Conservation (phyloP, 257 asterid species). For the Perilla frutescens region DNA sequence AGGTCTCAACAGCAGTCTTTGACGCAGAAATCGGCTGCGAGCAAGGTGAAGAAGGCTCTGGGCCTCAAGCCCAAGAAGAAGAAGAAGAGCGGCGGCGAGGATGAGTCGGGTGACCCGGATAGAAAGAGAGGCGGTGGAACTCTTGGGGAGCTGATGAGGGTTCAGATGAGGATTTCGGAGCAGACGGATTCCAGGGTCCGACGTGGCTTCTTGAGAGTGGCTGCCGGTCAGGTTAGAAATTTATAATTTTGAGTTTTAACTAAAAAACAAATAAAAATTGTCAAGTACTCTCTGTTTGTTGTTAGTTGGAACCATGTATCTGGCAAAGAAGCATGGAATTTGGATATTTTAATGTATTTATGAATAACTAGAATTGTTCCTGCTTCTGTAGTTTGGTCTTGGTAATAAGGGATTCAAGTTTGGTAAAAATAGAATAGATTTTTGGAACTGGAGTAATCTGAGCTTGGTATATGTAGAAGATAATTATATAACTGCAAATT, state of each 20-base stretch:
- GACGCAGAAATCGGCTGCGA: conserved; percentile 54
- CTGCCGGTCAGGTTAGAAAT: conserved; percentile 78
- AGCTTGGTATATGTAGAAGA: background rate
- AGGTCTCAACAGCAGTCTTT: conserved; percentile 45
- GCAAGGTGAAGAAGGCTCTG: conserved; percentile 79
- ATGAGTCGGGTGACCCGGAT: conserved; percentile 38
- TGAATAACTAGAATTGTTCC: background rate
- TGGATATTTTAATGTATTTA: background rate
- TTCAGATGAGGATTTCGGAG: conserved; percentile 88
- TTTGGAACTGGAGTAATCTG: background rate
- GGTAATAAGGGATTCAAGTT: background rate
- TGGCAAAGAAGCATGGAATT: background rate
- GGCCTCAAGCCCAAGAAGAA: conserved; percentile 69
- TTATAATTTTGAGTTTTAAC: background rate
- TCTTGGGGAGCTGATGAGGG: conserved; percentile 76
- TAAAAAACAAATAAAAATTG: background rate
- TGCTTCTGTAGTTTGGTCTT: background rate
- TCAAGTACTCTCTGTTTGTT: background rate
- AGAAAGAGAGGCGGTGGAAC: conserved; percentile 41
- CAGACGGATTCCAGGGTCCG: conserved; percentile 83
- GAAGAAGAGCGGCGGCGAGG: conserved; percentile 36
- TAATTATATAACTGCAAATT: background rate
- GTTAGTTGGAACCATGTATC: conserved; percentile 1
- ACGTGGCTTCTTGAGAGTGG: conserved; percentile 75
- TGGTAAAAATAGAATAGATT: background rate